Evolutionary conservation across 441 rosid species (phyloP).

Genomic region (Raphanus hybrid): DNA sequence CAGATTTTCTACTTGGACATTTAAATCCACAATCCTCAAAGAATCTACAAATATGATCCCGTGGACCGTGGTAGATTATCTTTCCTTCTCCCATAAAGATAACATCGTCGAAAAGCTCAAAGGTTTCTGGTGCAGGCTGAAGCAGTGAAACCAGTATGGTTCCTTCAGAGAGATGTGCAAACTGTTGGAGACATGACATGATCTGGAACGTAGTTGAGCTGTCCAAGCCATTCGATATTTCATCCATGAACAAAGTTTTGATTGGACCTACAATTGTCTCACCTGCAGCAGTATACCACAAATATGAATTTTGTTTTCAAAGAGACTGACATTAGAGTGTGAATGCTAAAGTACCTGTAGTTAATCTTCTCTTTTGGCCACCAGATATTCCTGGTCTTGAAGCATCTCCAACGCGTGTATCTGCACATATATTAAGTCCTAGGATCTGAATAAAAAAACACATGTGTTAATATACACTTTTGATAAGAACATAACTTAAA

Average conservation of each 20-base stretch:
- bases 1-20: slow-evolving; percentile 64
- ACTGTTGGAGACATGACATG: slow-evolving; percentile 45
- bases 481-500: background rate
- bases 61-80: slow-evolving; percentile 48
- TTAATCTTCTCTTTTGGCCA: slow-evolving; percentile 66
- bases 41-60: slow-evolving; percentile 33
- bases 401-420: slow-evolving; percentile 56
- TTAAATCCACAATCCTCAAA: slow-evolving; percentile 47
- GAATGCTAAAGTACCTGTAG: slow-evolving; percentile 54
- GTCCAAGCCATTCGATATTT: slow-evolving; percentile 54
- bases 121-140: slow-evolving; percentile 56
- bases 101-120: slow-evolving; percentile 53
- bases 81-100: slow-evolving; percentile 56
- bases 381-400: slow-evolving; percentile 70
- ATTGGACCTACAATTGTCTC: slow-evolving; percentile 50
- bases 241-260: slow-evolving; percentile 54
- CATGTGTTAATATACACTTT: background rate
- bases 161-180: slow-evolving; percentile 42
- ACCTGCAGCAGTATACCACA: slow-evolving; percentile 33
- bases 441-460: slow-evolving; percentile 50
- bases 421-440: slow-evolving; percentile 62
- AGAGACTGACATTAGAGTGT: background rate
- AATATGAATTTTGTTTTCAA: background rate
- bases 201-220: slow-evolving; percentile 54
- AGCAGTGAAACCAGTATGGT: slow-evolving; percentile 53